Evolutionary conservation across 169 alveolate species (phyloP), one percentile per base, ranked within the genome.

Genomic region (Cryptosporidium parvum): DNA sequence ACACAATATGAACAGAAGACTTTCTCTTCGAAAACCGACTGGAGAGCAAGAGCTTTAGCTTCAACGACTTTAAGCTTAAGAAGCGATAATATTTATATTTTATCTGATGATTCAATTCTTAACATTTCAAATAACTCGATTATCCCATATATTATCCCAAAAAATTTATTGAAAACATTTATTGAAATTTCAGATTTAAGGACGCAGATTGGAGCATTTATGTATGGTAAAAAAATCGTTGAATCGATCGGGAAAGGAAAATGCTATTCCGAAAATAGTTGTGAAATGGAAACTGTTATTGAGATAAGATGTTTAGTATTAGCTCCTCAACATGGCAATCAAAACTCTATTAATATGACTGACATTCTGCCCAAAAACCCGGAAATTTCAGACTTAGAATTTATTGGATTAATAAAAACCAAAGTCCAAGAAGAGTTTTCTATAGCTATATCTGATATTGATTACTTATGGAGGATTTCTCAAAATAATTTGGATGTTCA

Each of bases 31-130:
- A 98, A 98, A 93, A 97, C 99, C 52, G 99, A 99, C 93, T 99
- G 99, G 99, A 96, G 99, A 70, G 97, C 97, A 59, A 95, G 99
- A 85, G 99, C 99, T 21, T 95, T 99, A 39, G 96, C 99, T 45
- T 99, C 99, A 52, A 97, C 99, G 33, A 94, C 98, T 52, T 93
- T 99, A 80, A 97, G 97, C 91, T 94, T 98, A 91, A 94, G 99
- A 61, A 97, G 99, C 39, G 96, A 97, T 69, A 98, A 98, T 89
- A 95, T 99, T 61, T 98, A 97, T 92, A 99, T 98, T 51, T 95
- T 96, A 91, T 91, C 98, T 37, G 99, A 97, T 39, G 98, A 84
- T 12, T 58, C 58, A 35, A 48, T 48, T 2, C 59, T 61, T 65
- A 89, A 53, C 42, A 86, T 85, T 39, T 87, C 93, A 9, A 92